These are phyloP conservation scores for Paracoccidioides brasiliensis DNA, from an alignment of 2,329 filamentous ascomycete species.

Conservation along the genomic window DNA sequence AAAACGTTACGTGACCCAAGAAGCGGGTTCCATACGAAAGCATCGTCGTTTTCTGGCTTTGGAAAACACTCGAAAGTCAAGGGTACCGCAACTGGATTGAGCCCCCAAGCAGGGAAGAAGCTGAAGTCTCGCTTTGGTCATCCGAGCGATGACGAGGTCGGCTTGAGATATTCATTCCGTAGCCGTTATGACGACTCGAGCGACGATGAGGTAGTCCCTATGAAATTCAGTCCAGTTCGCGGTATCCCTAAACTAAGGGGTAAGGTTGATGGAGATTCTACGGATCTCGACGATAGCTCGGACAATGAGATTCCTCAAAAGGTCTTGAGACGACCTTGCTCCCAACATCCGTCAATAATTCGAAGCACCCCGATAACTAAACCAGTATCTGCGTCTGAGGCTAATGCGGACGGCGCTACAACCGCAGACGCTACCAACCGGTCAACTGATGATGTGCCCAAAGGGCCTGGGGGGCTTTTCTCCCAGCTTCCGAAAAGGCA, in stretches of 20 bases:
- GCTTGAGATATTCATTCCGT: conserved; percentile 26
- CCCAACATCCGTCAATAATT: background rate
- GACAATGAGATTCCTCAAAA: conserved; percentile 32
- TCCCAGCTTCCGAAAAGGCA: conserved; percentile 18
- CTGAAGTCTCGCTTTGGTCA: conserved; percentile 43
- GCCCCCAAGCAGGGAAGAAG: conserved; percentile 12
- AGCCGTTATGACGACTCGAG: conserved; percentile 61
- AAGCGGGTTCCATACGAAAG: conserved; percentile 21
- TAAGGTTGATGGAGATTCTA: conserved; percentile 48
- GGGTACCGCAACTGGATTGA: conserved; percentile 10
- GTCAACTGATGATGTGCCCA: conserved; percentile 36
- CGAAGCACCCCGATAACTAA: background rate
- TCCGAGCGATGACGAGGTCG: conserved; percentile 49
- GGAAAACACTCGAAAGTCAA: conserved; percentile 24
- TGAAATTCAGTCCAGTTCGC: conserved; percentile 40
- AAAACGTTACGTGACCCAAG: conserved; percentile 38
- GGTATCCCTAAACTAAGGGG: conserved; percentile 48
- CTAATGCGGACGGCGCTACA: background rate
- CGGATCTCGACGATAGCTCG: conserved; percentile 49
- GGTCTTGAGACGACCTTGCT: conserved; percentile 16
- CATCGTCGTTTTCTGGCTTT: conserved; percentile 29
- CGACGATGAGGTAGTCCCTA: conserved; percentile 42
- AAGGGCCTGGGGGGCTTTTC: conserved; percentile 24
- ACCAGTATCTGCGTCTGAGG: background rate
- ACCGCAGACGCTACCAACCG: conserved; percentile 24